Evolutionary conservation across 2,329 filamentous ascomycete genomes (phyloP).

Genomic region (Orbilia javanica): DNA sequence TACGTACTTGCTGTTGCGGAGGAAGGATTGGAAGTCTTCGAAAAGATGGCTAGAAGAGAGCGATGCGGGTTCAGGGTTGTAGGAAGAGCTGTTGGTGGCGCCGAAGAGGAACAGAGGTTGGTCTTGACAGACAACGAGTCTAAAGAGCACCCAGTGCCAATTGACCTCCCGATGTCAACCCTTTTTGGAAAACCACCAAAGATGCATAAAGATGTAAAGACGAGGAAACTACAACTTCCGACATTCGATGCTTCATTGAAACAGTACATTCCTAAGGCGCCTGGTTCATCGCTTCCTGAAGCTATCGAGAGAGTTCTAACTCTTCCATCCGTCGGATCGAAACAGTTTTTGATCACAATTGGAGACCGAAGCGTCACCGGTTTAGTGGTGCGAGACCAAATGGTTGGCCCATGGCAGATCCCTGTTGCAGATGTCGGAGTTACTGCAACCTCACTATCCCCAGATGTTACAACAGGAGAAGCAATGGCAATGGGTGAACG

Average conservation of each 20-base stretch:
- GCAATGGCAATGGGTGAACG: conserved; percentile 99
- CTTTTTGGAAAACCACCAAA: conserved; percentile 90
- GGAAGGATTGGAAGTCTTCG: conserved; percentile 80
- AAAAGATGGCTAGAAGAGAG: conserved; percentile 80
- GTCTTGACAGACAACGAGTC: conserved; percentile 86
- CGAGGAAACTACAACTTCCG: conserved; percentile 75
- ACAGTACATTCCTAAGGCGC: conserved; percentile 73
- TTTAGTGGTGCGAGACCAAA: conserved; percentile 88
- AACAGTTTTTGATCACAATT: conserved; percentile 97
- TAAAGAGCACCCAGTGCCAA: conserved; percentile 78
- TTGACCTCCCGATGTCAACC: conserved; percentile 88
- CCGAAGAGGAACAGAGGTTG: conserved; percentile 77
- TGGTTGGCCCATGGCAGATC: conserved; percentile 96
- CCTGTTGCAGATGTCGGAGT: conserved; percentile 95
- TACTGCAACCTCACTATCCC: conserved; percentile 82
- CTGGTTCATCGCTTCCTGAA: conserved; percentile 72
- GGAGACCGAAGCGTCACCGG: conserved; percentile 93
- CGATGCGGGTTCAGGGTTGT: conserved; percentile 94
- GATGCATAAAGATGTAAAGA: conserved; percentile 79
- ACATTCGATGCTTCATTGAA: conserved; percentile 81
- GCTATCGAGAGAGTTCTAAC: conserved; percentile 85
- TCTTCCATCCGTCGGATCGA: conserved; percentile 92
- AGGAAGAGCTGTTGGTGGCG: conserved; percentile 77
- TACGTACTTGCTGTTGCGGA: conserved; percentile 91
- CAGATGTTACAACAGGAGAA: conserved; percentile 82